Evolutionary conservation across 306 rosid genomes (phyloP), one percentile per base, ranked within the genome.

Genomic region (Bauhinia variegata): DNA sequence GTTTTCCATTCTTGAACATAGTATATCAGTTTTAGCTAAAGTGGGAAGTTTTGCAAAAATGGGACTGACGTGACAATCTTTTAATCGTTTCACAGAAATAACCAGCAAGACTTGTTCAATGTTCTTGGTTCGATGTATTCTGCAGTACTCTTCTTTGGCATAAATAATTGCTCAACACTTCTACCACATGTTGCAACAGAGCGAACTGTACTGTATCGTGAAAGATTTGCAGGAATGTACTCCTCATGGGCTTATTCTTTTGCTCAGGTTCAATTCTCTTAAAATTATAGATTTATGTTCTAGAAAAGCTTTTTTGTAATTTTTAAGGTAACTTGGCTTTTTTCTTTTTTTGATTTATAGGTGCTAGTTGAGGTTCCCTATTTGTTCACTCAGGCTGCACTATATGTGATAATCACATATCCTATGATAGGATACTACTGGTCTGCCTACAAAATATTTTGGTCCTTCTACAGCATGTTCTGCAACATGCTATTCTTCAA

Each of bases 211-310:
- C 62, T 88, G 32, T 81, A 79, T 60, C 81, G 89, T 7, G 95
- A 85, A 79, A 82, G 55, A 67, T 86, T 74, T 69, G 83, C 89
- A 12, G 91, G 91, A 74, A 88, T 88, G 95, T 85, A 79, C 63
- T 85, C 87, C 37, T 75, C 87, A 2, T 79, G 84, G 83, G 89
- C 91, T 37, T 83, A 83, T 56, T 84, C 95, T 16, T 71, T 79
- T 42, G 87, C 95, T 39, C 95, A 88, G 89, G 95, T 85, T 63
- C 59, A 5, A 6, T 68, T 60, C 36, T 74, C 60, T 33, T 18
- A 4, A 38, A 13, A 56, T 4, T 39, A 8, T 41, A 39, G 48
- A 55, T 69, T 66, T 18, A 16, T 23, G 28, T 23, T 23, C 28
- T 2, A 23, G 28, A 1, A 2, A 23, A 51, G 55, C 42, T 52